phyloP scores from a whole-genome alignment of 2,329 filamentous ascomycete species.

The Ophiosphaerella narmari region DNA sequence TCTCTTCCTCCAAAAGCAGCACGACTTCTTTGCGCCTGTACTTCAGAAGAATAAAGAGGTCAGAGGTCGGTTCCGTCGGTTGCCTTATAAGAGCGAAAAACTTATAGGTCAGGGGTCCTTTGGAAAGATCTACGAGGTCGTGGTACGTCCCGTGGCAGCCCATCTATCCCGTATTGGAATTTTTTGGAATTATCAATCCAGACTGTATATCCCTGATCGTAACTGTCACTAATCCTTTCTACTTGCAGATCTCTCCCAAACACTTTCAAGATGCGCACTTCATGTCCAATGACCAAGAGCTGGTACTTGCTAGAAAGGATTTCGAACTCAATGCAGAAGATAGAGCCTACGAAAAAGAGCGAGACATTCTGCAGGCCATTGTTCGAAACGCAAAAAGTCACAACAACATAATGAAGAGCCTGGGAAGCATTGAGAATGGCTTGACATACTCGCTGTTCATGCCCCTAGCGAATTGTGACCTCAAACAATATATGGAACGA shows the following conservation, averaged over 20 bases:
- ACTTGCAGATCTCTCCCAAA: conserved; percentile 55
- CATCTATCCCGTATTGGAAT: too few relatives aligned
- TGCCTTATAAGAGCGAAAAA: conserved; percentile 43
- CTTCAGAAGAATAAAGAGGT: conserved; percentile 36
- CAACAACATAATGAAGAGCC: conserved; percentile 46
- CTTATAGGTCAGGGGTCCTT: conserved; percentile 69
- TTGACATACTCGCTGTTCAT: conserved; percentile 49
- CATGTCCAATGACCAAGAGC: conserved; percentile 13
- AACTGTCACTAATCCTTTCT: not conserved
- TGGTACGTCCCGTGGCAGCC: conserved; percentile 46
- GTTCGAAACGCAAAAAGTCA: conserved; percentile 36
- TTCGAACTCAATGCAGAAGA: conserved; percentile 33
- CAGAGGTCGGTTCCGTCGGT: conserved; percentile 22
- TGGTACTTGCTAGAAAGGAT: conserved; percentile 46
- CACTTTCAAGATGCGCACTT: conserved; percentile 33
- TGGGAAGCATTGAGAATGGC: conserved; percentile 43
- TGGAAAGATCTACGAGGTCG: conserved; percentile 81
- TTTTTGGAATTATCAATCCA: too few relatives aligned
- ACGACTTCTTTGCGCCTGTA: conserved; percentile 23
- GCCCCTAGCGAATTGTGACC: conserved; percentile 46
- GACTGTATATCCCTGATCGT: not conserved
- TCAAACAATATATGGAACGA: conserved; percentile 42
- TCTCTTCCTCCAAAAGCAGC: conserved; percentile 32
- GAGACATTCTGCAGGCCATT: conserved; percentile 43
- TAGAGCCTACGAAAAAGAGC: conserved; percentile 28